Conservation (phyloP, 2,329 filamentous ascomycete genomes). For the Aspergillus ustus region DNA sequence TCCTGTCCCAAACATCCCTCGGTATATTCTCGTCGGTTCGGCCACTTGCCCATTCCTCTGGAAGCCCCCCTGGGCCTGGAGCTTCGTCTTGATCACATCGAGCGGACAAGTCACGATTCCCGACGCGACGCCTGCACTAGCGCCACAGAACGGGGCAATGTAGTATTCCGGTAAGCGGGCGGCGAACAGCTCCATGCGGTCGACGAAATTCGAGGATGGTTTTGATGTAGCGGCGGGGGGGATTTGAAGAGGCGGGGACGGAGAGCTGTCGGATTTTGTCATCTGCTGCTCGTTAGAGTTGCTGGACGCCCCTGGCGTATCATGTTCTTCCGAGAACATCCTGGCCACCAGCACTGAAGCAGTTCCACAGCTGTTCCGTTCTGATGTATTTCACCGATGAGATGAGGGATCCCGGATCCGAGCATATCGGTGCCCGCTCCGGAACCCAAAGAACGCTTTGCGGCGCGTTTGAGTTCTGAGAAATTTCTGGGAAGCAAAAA, state of each 20-base stretch:
- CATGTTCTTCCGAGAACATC: slow-evolving; percentile 53
- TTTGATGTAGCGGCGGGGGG: slow-evolving; percentile 34
- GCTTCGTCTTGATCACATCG: slow-evolving; percentile 98
- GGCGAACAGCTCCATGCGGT: slow-evolving; percentile 47
- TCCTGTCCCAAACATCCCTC: slow-evolving; percentile 84
- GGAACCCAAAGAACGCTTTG: slow-evolving; percentile 37
- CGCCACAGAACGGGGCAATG: slow-evolving; percentile 84
- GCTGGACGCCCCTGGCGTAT: slow-evolving; percentile 40
- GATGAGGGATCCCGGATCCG: slow-evolving; percentile 46
- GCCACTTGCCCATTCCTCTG: slow-evolving; percentile 46
- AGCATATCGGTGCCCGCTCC: slow-evolving; percentile 48
- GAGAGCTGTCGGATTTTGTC: slow-evolving; percentile 28
- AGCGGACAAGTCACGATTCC: slow-evolving; percentile 95
- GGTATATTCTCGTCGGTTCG: slow-evolving; percentile 68
- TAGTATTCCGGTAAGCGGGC: slow-evolving; percentile 58
- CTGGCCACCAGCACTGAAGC: slow-evolving; percentile 42
- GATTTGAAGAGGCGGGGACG: slow-evolving; percentile 30
- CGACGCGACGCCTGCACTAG: slow-evolving; percentile 86
- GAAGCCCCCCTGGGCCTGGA: slow-evolving; percentile 93
- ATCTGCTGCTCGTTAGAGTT: slow-evolving; percentile 36
- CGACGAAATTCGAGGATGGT: slow-evolving; percentile 37
- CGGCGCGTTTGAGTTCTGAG: background rate
- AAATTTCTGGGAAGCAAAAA: slow-evolving; percentile 17
- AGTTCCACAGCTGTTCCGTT: slow-evolving; percentile 38
- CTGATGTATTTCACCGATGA: slow-evolving; percentile 40